These are phyloP conservation scores for Leccinum huronense DNA, from an alignment of 1,284 basidiomycete genomes.

Conservation along the genomic window DNA sequence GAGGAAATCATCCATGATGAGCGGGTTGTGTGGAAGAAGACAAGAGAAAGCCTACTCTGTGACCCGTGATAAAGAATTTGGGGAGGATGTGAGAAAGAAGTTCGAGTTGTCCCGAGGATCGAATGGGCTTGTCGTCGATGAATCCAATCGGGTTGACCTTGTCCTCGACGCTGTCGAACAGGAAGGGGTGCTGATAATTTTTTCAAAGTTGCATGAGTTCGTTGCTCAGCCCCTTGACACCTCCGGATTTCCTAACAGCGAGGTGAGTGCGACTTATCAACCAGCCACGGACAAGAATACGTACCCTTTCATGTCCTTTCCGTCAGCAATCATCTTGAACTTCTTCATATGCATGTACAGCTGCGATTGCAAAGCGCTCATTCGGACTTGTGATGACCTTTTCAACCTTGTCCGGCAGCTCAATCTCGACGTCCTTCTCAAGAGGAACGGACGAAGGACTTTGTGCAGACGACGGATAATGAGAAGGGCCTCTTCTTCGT, in stretches of 20 bases:
- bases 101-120: conserved; percentile 94
- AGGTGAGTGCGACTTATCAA: conserved; percentile 8
- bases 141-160: conserved; percentile 82
- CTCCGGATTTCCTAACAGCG: conserved; percentile 57
- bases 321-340: conserved; percentile 93
- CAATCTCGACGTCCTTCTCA: conserved; percentile 97
- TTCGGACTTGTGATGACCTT: conserved; percentile 97
- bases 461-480: conserved; percentile 99
- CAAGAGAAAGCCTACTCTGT: conserved; percentile 61
- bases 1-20: conserved; percentile 90
- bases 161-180: conserved; percentile 95
- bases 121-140: conserved; percentile 83
- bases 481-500: conserved; percentile 98
- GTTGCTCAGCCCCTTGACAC: conserved; percentile 89
- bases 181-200: conserved; percentile 97
- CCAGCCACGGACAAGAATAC: conserved; percentile 4
- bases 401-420: conserved; percentile 98
- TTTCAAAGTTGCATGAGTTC: conserved; percentile 99
- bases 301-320: conserved; percentile 72
- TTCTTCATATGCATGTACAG: conserved; percentile 98
- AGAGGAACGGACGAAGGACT: conserved; percentile 95
- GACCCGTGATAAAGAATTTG: conserved; percentile 90
- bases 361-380: conserved; percentile 93
- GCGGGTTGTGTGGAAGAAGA: background rate
- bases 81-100: conserved; percentile 91